Evolutionary conservation across 2,329 filamentous ascomycete genomes (phyloP).

Genomic region (Ophiocordyceps camponoti-saundersi): DNA sequence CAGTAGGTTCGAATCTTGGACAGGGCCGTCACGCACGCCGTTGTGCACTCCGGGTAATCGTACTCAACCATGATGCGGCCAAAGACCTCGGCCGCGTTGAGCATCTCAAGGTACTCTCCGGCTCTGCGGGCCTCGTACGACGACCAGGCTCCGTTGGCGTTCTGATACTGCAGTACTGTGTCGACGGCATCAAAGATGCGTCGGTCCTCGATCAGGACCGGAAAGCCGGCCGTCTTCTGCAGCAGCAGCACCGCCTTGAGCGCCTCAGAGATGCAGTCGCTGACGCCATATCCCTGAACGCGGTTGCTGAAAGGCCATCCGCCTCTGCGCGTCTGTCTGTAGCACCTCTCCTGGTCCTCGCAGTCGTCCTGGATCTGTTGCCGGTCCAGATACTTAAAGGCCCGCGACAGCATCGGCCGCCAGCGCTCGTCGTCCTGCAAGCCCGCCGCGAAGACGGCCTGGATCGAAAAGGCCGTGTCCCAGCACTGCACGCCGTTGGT

Average conservation of each 20-base stretch:
- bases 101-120: constrained; percentile 58
- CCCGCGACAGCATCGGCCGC: constrained; percentile 67
- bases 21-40: constrained; percentile 77
- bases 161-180: constrained; percentile 83
- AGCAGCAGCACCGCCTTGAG: constrained; percentile 74
- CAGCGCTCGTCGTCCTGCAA: constrained; percentile 63
- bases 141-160: constrained; percentile 66
- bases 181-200: constrained; percentile 80
- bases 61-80: constrained; percentile 97
- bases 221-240: constrained; percentile 63
- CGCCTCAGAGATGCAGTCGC: constrained; percentile 84
- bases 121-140: constrained; percentile 79
- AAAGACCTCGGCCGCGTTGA: constrained; percentile 95
- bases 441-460: constrained; percentile 63
- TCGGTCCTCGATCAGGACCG: constrained; percentile 54
- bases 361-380: constrained; percentile 84
- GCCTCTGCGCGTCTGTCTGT: constrained; percentile 80
- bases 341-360: constrained; percentile 59
- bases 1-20: constrained; percentile 68
- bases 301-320: constrained; percentile 93
- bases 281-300: constrained; percentile 86
- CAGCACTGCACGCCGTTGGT: constrained; percentile 97
- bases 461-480: constrained; percentile 86
- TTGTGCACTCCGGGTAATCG: constrained; percentile 95
- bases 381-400: constrained; percentile 69